These are phyloP conservation scores for Cercospora zeina DNA, from an alignment of 2,329 filamentous ascomycete genomes.

Conservation along the genomic window DNA sequence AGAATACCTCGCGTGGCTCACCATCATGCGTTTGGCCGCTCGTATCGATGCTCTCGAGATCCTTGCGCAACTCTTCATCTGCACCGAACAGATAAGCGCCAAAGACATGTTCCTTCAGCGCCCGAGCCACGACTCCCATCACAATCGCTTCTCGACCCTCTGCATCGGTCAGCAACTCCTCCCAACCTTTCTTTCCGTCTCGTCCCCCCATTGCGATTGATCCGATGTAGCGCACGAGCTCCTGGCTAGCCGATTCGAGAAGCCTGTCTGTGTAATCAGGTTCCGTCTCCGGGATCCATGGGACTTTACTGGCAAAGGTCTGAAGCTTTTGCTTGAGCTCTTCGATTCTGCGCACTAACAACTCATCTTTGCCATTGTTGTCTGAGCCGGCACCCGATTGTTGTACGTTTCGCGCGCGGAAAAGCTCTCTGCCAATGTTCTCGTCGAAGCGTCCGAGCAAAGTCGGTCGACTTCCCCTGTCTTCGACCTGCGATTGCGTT, in stretches of 20 bases:
- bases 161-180: constrained; percentile 26
- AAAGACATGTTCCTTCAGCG: constrained; percentile 39
- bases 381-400: not conserved
- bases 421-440: not conserved
- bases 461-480: not conserved
- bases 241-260: constrained; percentile 13
- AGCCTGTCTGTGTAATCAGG: constrained; percentile 3
- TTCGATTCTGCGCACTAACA: constrained; percentile 7
- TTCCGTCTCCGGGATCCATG: not conserved
- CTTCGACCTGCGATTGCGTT: not conserved
- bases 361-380: constrained; percentile 16
- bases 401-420: not conserved
- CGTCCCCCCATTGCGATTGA: constrained; percentile 36
- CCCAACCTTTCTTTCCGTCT: constrained; percentile 32
- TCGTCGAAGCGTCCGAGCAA: not conserved
- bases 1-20: constrained; percentile 18
- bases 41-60: constrained; percentile 44
- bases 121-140: constrained; percentile 34
- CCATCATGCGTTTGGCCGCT: constrained; percentile 45
- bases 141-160: constrained; percentile 31
- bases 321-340: constrained; percentile 4
- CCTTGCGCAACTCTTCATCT: constrained; percentile 22
- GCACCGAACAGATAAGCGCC: constrained; percentile 36
- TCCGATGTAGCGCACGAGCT: constrained; percentile 38
- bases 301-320: not conserved